A percentile compares a stretch with the other conserved stretches of the same genome.
phyloP scores from a whole-genome alignment of 2,329 filamentous ascomycete species.

The Cladophialophora exuberans region DNA sequence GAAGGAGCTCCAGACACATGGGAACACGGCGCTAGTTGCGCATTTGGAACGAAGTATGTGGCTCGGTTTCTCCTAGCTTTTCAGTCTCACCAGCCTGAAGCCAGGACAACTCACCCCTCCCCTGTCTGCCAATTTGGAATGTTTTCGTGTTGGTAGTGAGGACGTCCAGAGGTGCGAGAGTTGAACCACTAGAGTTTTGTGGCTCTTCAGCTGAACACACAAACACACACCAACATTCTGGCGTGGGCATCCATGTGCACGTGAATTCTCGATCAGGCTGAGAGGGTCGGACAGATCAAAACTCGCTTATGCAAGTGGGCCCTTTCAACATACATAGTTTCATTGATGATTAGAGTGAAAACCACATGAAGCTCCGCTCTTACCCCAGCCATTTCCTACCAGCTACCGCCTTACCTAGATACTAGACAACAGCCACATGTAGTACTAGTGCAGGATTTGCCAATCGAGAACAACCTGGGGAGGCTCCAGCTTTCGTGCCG shows the following conservation, averaged over 20 bases:
- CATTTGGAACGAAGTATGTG: neutral
- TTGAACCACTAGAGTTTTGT: no score
- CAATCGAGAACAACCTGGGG: slow-evolving; percentile 1
- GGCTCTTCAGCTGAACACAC: no score
- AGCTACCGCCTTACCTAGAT: neutral
- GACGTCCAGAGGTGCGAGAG: no score
- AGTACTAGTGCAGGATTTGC: slow-evolving; percentile 4
- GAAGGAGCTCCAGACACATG: neutral
- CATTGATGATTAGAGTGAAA: no score
- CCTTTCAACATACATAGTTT: no score
- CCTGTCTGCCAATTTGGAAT: neutral
- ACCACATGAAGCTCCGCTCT: neutral
- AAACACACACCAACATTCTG: no score
- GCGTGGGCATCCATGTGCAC: no score
- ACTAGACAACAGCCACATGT: neutral
- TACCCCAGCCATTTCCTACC: neutral
- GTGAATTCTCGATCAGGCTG: no score
- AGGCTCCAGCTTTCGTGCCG: neutral
- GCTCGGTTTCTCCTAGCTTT: neutral
- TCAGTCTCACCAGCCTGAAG: no score
- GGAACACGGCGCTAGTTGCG: neutral
- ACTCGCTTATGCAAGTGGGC: no score
- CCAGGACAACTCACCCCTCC: no score
- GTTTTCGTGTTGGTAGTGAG: neutral
- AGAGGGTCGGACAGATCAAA: no score